phyloP scores from a whole-genome alignment of 2,329 filamentous ascomycete species.

The Parasarocladium wereldwijsianum region DNA sequence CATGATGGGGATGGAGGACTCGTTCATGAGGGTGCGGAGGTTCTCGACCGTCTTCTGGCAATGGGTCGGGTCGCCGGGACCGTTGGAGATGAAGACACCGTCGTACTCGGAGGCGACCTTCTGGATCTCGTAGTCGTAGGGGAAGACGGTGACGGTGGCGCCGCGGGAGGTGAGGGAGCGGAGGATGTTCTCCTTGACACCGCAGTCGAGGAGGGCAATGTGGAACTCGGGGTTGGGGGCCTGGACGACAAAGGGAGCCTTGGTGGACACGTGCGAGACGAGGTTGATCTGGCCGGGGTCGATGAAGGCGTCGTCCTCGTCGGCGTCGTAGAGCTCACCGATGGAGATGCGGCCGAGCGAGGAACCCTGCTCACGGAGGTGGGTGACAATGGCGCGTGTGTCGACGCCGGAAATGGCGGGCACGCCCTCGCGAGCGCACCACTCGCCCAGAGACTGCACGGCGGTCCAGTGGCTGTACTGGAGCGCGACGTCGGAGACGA shows the following conservation, averaged over 20 bases:
- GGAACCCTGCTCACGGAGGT: constrained; percentile 90
- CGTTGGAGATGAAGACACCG: constrained; percentile 98
- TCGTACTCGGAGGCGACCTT: constrained; percentile 97
- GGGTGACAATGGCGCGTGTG: constrained; percentile 90
- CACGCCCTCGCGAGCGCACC: constrained; percentile 93
- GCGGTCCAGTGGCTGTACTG: constrained; percentile 98
- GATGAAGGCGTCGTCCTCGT: constrained; percentile 91
- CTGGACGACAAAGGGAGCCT: constrained; percentile 91
- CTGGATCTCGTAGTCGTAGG: constrained; percentile 94
- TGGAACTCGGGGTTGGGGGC: constrained; percentile 73
- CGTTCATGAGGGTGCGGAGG: constrained; percentile 79
- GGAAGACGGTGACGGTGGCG: constrained; percentile 85
- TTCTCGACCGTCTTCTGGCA: constrained; percentile 91
- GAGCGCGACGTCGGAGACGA: constrained; percentile 86
- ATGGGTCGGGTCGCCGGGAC: constrained; percentile 93
- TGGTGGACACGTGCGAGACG: constrained; percentile 91
- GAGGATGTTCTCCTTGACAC: constrained; percentile 99
- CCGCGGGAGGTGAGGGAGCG: constrained; percentile 85
- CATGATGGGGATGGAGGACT: constrained; percentile 83
- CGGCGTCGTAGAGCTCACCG: constrained; percentile 95
- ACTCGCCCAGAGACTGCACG: constrained; percentile 81
- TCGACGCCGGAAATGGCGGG: constrained; percentile 95
- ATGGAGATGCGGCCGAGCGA: constrained; percentile 89
- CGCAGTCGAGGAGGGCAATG: constrained; percentile 90
- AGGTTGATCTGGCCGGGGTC: constrained; percentile 96